Base-by-base conservation (phyloP, 306 rosid species). In the Pterocarpus macrocarpus region DNA sequence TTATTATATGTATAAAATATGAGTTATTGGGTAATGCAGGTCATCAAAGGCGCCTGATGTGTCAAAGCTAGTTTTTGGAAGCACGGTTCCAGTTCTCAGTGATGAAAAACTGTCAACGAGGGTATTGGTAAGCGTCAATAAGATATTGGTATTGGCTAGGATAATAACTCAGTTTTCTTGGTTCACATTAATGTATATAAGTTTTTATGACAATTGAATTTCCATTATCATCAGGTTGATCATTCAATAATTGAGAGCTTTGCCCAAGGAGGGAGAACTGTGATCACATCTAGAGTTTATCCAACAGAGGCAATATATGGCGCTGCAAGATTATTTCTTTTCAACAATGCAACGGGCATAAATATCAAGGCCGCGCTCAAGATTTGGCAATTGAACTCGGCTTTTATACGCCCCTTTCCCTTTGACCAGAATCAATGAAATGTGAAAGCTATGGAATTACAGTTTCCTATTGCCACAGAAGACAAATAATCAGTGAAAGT, bases 291-390 rank as follows among this genome's bases (percentile, higher is more conserved):
- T 2, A 80, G 98, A 49, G 71, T 94, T 50, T 94, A 94, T 69
- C 98, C 98, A n/a, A 94, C 98, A 44, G 79, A 88, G 68, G 98
- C 97, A 82, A 90, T 94, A 9, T 92, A 90, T 83, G 94, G 94
- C 59, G 91, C 94, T 36, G 95, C 98, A 3, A 87, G 84, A 67
- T 82, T 94, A 4, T 94, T 92, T 75, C 56, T 94, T 47, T 94
- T 94, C 87, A 94, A 94, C 87, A 94, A 94, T 64, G 97, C 95
- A 45, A 92, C 98, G 0, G 75, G 59, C 69, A 65, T 84, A n/a
- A 92, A 79, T 53, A 85, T 90, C 2, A 94, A 89, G 78, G 98
- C 90, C 76, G 75, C 86, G 2, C 85, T 94, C 47, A 94, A 87
- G 80, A 85, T 90, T 43, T 94, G 97, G 95, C 77, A 86, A 61